Evolutionary conservation across 495 filamentous ascomycete genomes (phyloP), one percentile per base, ranked within the genome.

Genomic region (Aspergillus homomorphus): DNA sequence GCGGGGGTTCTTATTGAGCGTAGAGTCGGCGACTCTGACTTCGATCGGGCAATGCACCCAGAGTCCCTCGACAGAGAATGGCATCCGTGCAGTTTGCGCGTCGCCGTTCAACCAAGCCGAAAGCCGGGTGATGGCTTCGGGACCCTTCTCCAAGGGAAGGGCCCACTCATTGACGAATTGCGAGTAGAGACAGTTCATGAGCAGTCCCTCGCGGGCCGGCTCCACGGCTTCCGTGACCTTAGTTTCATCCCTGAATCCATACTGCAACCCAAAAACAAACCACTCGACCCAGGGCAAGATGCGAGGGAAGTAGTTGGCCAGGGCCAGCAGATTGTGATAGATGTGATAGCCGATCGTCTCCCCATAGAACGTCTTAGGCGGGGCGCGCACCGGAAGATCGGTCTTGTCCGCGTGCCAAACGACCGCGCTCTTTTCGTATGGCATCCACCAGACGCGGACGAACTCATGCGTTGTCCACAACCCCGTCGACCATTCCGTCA

Each of bases 81-180:
- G 95, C 59, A 98, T 96, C 26, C 73, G 71, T 15, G 80, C 73
- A 8, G 74, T 77, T 58, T 74, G 65, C 45, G 75, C 56, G 60
- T 87, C 82, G 33, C 84, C 79, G 62, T 93, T 82, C 50, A 98
- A 76, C 94, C 94, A 98, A 26, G 88, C 85, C 24, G 85, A 87
- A 19, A 98, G 80, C 23, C 94, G 87, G 24, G 73, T 81, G 26
- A 98, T 85, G 3, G 92, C 91, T 70, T 96, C 93, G 18, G 94
- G 94, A 0, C 95, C 94, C 59, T 89, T 87, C 62, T 84, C 73
- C n/a, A 98, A 75, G 7, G 94, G 94, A 50, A 98, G 82, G 4
- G 93, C 92, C 94, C 94, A 98, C 69, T 98, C 94, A 69, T 98
- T 96, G 46, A 98, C 94, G 64, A 91, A 95, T 69, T 98, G 94